Conservation (phyloP, 1,284 basidiomycete species). For the Fomes fomentarius region DNA sequence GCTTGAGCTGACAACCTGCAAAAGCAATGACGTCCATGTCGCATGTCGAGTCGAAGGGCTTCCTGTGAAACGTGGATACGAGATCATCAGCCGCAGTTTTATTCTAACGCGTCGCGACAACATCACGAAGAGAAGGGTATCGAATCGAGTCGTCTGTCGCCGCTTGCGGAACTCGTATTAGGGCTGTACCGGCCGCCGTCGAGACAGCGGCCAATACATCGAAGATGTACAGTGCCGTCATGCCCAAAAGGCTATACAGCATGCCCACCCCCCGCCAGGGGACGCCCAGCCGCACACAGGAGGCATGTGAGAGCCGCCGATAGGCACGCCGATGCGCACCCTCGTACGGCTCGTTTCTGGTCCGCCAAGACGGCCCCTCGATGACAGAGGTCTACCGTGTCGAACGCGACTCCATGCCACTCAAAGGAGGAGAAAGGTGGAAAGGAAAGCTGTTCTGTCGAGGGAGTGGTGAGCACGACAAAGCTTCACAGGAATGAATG, state of each 20-base stretch:
- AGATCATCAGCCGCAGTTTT: too few relatives aligned
- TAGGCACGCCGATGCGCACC: background rate
- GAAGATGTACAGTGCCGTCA: too few relatives aligned
- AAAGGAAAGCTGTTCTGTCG: too few relatives aligned
- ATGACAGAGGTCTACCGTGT: background rate
- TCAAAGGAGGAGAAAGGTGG: too few relatives aligned
- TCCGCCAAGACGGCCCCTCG: background rate
- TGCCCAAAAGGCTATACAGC: background rate
- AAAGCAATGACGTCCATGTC: too few relatives aligned
- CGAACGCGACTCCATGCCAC: too few relatives aligned
- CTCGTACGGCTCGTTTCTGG: background rate
- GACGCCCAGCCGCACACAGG: slow-evolving; percentile 9
- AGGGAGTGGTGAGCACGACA: too few relatives aligned
- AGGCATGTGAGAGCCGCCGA: slow-evolving; percentile 10
- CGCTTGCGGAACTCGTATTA: background rate
- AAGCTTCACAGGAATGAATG: background rate
- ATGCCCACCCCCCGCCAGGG: background rate
- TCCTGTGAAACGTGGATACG: too few relatives aligned
- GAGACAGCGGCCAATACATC: background rate
- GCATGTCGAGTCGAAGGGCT: too few relatives aligned
- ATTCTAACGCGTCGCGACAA: background rate
- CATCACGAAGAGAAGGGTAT: background rate
- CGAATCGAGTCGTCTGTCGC: background rate
- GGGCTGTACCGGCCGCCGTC: background rate
- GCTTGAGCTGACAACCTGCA: background rate